Evolutionary conservation across 805 yeast species (phyloP), one percentile per base, ranked within the genome.

Genomic region (Metschnikowia gelsemii): DNA sequence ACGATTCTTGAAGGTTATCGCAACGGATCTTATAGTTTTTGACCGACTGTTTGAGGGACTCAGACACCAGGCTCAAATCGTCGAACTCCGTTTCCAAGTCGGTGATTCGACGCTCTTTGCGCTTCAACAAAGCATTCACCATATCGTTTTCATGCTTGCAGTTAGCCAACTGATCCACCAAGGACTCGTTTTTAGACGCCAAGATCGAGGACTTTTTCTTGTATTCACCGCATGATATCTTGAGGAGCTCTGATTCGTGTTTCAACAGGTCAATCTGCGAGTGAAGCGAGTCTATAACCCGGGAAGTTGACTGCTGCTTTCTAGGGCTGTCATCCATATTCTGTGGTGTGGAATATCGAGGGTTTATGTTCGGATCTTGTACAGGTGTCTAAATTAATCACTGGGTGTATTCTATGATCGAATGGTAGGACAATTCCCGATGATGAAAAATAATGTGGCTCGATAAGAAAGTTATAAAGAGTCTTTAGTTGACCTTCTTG

Each of bases 121-220:
- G 68, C 47, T 75, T 78, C 44, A 87, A 63, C 47, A 85, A 64
- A 1, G 88, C 79, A 53, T 76, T 82, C 31, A 84, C 70, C 67
- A 82, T 82, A 49, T 85, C 89, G 52, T 82, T 82, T 54, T 87
- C 91, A 58, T 84, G 90, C 59, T 83, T 83, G 27, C 84, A 68
- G 48, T 80, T 81, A 22, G 87, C 79, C 46, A 82, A 61, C 59
- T 81, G 85, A 52, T 82, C 87, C 25, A 79, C 72, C 39, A 76
- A 65, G 41, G 73, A 66, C 50, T 76, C 80, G 52, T 80, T 66
- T 61, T 78, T 70, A 54, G 71, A 62, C 49, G 72, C 50, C 39
- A 72, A 54, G 21, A 72, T 63, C 38, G 76, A 71, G 52, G 72
- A 66, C 46, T 80, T 76, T 59, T 79, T 79, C 46, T 71, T 72